Conservation (phyloP, 129 eudicot species). For the Ambrosia artemisiifolia region DNA sequence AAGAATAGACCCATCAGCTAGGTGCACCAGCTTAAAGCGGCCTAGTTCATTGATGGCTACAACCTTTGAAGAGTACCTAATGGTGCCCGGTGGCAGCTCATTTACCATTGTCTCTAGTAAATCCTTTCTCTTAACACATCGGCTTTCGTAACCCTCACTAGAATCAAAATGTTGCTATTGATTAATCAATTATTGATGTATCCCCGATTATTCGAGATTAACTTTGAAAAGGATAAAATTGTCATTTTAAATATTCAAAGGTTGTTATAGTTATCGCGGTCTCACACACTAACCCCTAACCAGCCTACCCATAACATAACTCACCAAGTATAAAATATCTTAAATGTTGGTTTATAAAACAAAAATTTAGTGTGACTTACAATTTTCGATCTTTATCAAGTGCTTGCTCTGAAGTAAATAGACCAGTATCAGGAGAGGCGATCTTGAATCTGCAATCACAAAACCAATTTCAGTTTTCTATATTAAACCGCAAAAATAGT, state of each 20-base stretch:
- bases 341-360: no score
- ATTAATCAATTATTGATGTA: neutral
- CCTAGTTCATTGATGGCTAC: constrained; percentile 59
- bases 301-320: no score
- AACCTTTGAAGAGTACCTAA: constrained; percentile 74
- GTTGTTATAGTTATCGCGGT: no score
- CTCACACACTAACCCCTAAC: no score
- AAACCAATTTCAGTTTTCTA: neutral
- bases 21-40: constrained; percentile 57
- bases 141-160: constrained; percentile 56
- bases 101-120: constrained; percentile 55
- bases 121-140: constrained; percentile 66
- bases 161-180: neutral
- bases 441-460: constrained; percentile 34
- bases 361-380: constrained; percentile 27
- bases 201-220: no score
- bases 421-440: constrained; percentile 40
- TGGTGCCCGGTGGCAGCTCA: constrained; percentile 55
- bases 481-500: neutral
- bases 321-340: no score
- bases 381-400: constrained; percentile 32
- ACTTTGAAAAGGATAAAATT: no score
- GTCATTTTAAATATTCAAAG: no score
- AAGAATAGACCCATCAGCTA: constrained; percentile 58
- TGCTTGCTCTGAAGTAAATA: constrained; percentile 27